Conservation (phyloP, 441 rosid species). For the Populus hybrid region DNA sequence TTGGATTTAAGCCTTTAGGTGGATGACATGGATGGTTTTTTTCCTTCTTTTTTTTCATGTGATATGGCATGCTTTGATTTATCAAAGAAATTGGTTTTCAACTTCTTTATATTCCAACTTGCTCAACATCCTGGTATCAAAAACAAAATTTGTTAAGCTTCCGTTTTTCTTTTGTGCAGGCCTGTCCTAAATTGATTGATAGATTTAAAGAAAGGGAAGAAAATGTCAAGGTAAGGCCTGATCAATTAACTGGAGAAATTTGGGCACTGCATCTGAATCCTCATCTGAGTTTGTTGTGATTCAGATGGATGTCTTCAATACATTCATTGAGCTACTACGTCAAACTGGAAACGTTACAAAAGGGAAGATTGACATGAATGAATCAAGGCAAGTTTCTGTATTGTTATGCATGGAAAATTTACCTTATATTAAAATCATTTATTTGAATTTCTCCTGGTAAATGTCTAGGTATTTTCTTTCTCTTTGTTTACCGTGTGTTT, state of each 20-base stretch:
- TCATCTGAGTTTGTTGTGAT: constrained; percentile 26
- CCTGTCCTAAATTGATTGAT: constrained; percentile 91
- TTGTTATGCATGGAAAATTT: neutral
- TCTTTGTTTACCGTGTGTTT: neutral
- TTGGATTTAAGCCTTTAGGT: constrained; percentile 1
- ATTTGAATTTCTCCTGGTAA: neutral
- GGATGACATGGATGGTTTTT: neutral
- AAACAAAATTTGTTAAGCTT: constrained; percentile 11
- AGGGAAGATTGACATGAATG: constrained; percentile 74
- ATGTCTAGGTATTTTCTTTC: neutral
- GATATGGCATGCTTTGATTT: neutral
- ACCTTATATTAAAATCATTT: neutral
- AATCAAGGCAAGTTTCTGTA: constrained; percentile 53
- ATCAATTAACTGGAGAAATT: constrained; percentile 4
- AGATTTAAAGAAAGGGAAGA: constrained; percentile 99
- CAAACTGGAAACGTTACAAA: constrained; percentile 95
- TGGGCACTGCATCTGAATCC: constrained; percentile 14
- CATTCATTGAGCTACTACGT: constrained; percentile 92
- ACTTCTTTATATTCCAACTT: neutral
- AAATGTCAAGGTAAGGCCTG: constrained; percentile 81
- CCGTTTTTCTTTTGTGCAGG: constrained; percentile 53
- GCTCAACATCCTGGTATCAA: neutral
- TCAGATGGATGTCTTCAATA: constrained; percentile 98
- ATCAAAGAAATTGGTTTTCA: neutral
- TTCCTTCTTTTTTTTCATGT: neutral